Conservation (phyloP, 1,284 basidiomycete species). For the Cryptococcus hybrid region DNA sequence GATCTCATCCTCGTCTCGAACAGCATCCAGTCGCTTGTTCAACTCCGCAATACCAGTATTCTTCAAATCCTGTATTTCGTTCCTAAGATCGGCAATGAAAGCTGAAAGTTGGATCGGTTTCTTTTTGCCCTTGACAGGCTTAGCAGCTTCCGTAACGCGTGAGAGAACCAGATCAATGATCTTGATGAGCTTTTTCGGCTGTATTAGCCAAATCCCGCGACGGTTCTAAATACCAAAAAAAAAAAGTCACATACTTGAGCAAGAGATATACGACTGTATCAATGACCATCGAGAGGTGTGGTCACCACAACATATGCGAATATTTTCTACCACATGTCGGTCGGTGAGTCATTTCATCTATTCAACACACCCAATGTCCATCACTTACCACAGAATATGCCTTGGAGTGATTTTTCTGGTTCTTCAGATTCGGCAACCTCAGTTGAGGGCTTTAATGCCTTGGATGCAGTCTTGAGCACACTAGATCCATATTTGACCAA, state of each 20-base stretch:
- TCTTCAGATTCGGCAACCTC: neutral
- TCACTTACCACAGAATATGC: slow-evolving; percentile 4
- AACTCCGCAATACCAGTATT: neutral
- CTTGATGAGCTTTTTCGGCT: slow-evolving; percentile 3
- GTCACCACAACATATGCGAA: no score
- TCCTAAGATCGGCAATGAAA: neutral
- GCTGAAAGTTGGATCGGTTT: slow-evolving; percentile 7
- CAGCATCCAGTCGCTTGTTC: neutral
- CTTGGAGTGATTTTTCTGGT: neutral
- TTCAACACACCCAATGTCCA: neutral
- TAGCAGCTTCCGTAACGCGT: slow-evolving; percentile 11
- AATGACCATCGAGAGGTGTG: slow-evolving; percentile 4
- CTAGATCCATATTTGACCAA: slow-evolving; percentile 1
- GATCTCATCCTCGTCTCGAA: no score
- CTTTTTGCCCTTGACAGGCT: slow-evolving; percentile 27
- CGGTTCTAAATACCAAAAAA: neutral
- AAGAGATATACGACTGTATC: slow-evolving; percentile 4
- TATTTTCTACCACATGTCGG: no score
- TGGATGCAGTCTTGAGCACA: neutral
- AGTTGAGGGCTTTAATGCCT: slow-evolving; percentile 2
- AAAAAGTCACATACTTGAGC: neutral
- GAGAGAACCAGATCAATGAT: slow-evolving; percentile 11
- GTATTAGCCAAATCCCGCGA: no score
- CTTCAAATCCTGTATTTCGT: neutral
- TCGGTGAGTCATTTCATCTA: no score